Evolutionary conservation across 352 stramenopile genomes (phyloP).

Genomic region (Chrysophaeum taylorii): DNA sequence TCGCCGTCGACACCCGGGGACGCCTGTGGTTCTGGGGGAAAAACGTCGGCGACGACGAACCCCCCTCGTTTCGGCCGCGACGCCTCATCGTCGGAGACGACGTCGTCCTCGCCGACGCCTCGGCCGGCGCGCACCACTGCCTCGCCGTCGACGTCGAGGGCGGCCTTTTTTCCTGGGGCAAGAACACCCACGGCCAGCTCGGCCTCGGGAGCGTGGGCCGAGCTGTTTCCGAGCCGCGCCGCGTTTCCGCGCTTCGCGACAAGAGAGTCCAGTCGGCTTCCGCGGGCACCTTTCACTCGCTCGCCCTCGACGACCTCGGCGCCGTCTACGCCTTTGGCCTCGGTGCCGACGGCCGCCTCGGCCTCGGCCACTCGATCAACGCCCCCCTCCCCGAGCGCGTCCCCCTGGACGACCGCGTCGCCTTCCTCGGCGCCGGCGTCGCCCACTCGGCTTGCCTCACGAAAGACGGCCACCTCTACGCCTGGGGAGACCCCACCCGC

Average conservation of each 20-base stretch:
- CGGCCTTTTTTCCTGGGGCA: constrained; percentile 31
- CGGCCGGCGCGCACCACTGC: constrained; percentile 21
- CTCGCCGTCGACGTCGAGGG: constrained; percentile 27
- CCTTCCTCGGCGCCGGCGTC: background rate
- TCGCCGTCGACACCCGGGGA: constrained; percentile 23
- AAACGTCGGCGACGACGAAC: constrained; percentile 24
- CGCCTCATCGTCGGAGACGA: constrained; percentile 7
- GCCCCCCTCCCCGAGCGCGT: background rate
- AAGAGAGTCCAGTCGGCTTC: background rate
- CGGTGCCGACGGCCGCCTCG: constrained; percentile 23
- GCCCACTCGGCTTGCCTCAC: constrained; percentile 28
- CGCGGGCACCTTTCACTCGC: constrained; percentile 2
- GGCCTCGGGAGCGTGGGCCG: constrained; percentile 28
- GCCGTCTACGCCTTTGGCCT: constrained; percentile 22
- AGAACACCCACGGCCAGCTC: constrained; percentile 30
- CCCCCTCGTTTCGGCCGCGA: constrained; percentile 17
- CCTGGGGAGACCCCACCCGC: constrained; percentile 37
- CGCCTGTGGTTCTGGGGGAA: constrained; percentile 31
- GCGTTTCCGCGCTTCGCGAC: background rate
- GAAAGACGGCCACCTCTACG: constrained; percentile 34
- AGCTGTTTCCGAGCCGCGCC: constrained; percentile 9
- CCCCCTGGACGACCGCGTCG: background rate
- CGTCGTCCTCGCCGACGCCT: constrained; percentile 12
- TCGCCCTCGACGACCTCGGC: constrained; percentile 15
- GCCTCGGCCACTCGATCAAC: constrained; percentile 10